phyloP scores from a whole-genome alignment of 2,329 filamentous ascomycete genomes.

The Colletotrichum echinochloae region DNA sequence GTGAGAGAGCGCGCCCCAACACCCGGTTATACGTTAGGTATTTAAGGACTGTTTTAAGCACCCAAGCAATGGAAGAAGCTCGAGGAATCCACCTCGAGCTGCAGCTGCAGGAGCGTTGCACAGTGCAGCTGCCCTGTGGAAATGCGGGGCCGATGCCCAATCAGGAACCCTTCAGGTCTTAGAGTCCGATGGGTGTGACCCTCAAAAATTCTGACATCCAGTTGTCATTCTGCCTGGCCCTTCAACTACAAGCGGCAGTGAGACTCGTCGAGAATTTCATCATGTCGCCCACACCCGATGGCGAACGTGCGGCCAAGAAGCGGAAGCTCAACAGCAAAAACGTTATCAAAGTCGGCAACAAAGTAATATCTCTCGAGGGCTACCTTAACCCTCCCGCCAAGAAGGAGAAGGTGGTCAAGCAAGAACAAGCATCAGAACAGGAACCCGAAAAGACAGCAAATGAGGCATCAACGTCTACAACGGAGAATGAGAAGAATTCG shows the following conservation, averaged over 20 bases:
- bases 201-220: conserved; percentile 32
- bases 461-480: neutral
- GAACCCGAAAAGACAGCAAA: neutral
- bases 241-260: neutral
- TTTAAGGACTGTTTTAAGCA: too few relatives aligned
- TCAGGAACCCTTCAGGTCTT: neutral
- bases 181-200: conserved; percentile 5
- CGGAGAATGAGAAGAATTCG: conserved; percentile 6
- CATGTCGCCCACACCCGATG: conserved; percentile 40
- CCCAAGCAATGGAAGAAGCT: too few relatives aligned
- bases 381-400: conserved; percentile 57
- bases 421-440: conserved; percentile 16
- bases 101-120: neutral
- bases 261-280: too few relatives aligned
- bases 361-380: conserved; percentile 61
- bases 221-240: neutral
- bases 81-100: too few relatives aligned
- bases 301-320: conserved; percentile 52
- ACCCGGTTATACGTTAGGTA: neutral
- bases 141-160: conserved; percentile 7
- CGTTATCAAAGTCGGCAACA: conserved; percentile 60
- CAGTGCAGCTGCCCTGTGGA: neutral
- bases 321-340: conserved; percentile 51
- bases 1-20: neutral
- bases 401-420: conserved; percentile 29